Evolutionary conservation across 1,284 basidiomycete genomes (phyloP), one percentile per base, ranked within the genome.

Genomic region (Tilletia horrida): DNA sequence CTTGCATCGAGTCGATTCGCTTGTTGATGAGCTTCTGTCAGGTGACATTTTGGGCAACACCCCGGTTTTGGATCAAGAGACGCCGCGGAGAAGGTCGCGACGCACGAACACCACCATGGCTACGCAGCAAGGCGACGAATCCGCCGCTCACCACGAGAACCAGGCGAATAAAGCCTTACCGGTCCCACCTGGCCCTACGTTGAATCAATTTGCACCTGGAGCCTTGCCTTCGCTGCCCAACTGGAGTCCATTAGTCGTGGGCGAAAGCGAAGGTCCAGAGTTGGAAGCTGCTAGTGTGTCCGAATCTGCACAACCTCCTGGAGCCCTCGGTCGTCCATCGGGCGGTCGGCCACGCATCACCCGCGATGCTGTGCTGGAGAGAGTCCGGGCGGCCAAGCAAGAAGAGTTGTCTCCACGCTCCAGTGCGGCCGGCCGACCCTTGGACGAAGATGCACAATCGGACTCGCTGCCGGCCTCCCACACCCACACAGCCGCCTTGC

Each of bases 321-420:
- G 14, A 3, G 23, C 40, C 13, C 42, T 21, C 31, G 13, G 35
- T n/a, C 42, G 43, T 21, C 14, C 64, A 23, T 9, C 18, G 3
- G 67, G 73, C 16, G 70, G 68, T 16, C 69, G 79, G 21, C 80
- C 80, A 11, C 76, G 79, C 65, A 81, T 81, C 62, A 76, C 80
- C 18, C 72, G 78, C 11, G 79, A 81, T 61, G 70, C 73, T 13
- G 75, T 81, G 25, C 73, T 79, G 21, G 69, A 73, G 66, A 74
- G 80, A n/a, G 75, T 80, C 3, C 77, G 76, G 0, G 62, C 52
- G 25, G 72, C 77, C 31, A 75, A 75, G 69, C 65, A 68, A 44
- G 62, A 67, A 44, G 71, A 71, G 27, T 48, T 16, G 11, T 40
- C 35, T 6, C 45, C 45, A 7, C 45, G 21, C 45, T 48, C 18